phyloP scores from a whole-genome alignment of 805 yeast species.

The Candida tallmaniae region DNA sequence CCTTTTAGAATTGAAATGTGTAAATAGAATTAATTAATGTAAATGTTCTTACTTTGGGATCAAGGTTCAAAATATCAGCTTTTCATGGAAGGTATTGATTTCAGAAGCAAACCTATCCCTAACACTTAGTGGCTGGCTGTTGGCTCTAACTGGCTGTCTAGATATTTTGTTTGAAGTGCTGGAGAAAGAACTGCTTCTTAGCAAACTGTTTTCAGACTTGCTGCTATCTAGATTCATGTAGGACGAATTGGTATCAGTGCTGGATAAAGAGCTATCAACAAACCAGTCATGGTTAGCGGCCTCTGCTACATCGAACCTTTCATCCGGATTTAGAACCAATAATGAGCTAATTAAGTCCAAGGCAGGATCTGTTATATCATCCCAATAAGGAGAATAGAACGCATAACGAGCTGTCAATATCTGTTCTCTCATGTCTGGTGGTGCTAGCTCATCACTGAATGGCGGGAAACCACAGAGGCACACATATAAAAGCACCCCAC shows the following conservation, averaged over 20 bases:
- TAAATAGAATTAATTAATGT: conserved; percentile 2
- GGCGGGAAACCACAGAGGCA: conserved; percentile 86
- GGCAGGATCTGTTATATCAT: conserved; percentile 58
- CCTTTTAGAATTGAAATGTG: conserved; percentile 1
- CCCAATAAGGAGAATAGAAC: conserved; percentile 79
- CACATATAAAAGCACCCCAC: conserved; percentile 73
- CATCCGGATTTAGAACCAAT: conserved; percentile 49
- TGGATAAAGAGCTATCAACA: conserved; percentile 10
- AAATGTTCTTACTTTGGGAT: no score
- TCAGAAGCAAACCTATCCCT: conserved; percentile 23
- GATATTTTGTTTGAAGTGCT: conserved; percentile 3
- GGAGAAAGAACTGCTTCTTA: conserved; percentile 10
- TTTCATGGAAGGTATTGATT: conserved; percentile 9
- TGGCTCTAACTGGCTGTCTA: conserved; percentile 17
- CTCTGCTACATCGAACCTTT: conserved; percentile 37
- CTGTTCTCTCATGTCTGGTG: conserved; percentile 75
- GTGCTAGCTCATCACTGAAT: conserved; percentile 75
- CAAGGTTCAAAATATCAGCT: no score
- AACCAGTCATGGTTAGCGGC: conserved; percentile 46
- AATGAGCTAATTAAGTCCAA: conserved; percentile 62
- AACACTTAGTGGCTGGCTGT: conserved; percentile 26
- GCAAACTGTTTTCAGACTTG: background rate
- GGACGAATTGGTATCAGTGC: conserved; percentile 1
- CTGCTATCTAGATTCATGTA: conserved; percentile 1
- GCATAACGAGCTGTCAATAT: conserved; percentile 64